Base-by-base conservation (phyloP, 1,284 basidiomycete species). In the Cryptococcus hybrid region DNA sequence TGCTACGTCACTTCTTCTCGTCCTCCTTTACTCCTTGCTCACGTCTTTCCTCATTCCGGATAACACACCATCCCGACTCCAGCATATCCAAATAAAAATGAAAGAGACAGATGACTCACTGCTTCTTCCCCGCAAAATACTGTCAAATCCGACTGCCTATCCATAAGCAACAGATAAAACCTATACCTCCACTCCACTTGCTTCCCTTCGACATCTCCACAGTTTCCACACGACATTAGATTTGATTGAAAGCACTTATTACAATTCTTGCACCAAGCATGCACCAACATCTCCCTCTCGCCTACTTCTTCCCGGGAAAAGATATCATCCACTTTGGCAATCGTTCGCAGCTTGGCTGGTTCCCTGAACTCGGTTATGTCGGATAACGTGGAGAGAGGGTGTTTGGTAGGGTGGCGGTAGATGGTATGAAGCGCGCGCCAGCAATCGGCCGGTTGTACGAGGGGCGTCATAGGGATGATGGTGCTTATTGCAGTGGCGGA, bases 111-210 rank as follows among this genome's bases (percentile, higher is more conserved):
- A n/a, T n/a, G 12, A 8, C 47, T 38, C 36, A 49, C 47, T 6
- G 47, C 47, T 49, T 49, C 47, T n/a, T 49, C 9, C 47, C 30
- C 47, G 15, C 34, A 49, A 7, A 49, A 34, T 8, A 35, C 47
- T 13, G 36, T 15, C 61, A 58, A 55, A 49, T 63, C 64, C 15
- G 67, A 64, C 15, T 65, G 61, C 0, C 63, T 50, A 45, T 70
- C 66, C 7, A 47, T 56, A 4, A 70, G 55, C 3, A 68, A 9
- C 18, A 65, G 55, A 1, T n/a, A 49, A 55, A 73, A 68, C 35
- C 67, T 59, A 50, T 70, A 73, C 24, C 60, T 57, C 48, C 58
- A 64, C 47, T 67, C 65, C 11, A 54, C 51, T 3, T 45, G 30
- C 30, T 30, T 38, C 2, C 47, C 30, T 30, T 30, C 30, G 30